phyloP scores from a whole-genome alignment of 176 grass and related monocot genomes.

The Saccharum officinarum region DNA sequence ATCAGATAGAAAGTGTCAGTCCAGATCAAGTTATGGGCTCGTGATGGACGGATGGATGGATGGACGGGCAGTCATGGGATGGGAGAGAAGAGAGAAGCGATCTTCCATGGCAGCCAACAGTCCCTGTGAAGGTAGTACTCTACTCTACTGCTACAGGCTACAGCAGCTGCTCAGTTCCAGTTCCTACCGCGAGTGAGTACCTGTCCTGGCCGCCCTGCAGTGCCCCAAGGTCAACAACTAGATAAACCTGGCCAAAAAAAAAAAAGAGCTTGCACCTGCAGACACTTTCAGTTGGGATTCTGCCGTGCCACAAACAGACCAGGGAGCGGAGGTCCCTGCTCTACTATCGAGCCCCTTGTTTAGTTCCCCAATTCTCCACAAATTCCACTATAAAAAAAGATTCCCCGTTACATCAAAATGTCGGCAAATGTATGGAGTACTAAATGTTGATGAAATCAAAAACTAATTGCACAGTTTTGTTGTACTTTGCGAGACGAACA shows the following conservation, averaged over 20 bases:
- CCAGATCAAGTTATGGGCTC: conserved; percentile 17
- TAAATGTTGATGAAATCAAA: no score
- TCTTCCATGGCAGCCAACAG: conserved; percentile 41
- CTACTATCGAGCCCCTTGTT: no score
- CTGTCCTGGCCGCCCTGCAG: neutral
- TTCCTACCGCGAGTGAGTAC: neutral
- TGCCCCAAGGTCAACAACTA: neutral
- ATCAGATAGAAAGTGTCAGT: conserved; percentile 24
- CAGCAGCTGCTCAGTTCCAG: neutral
- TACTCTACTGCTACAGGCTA: no score
- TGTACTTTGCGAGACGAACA: no score
- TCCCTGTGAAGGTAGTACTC: neutral
- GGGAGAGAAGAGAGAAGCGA: neutral
- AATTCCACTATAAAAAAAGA: no score
- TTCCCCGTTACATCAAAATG: no score
- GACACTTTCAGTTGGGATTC: conserved; percentile 40
- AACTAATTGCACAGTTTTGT: no score
- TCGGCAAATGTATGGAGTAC: no score
- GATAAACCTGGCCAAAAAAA: no score
- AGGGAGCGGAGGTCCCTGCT: neutral
- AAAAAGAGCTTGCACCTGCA: no score
- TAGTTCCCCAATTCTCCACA: no score
- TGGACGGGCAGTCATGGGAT: neutral
- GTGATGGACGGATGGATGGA: conserved; percentile 17
- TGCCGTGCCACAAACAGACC: neutral